Evolutionary conservation across 2,329 filamentous ascomycete species (phyloP).

Genomic region (Stemphylium beticola): DNA sequence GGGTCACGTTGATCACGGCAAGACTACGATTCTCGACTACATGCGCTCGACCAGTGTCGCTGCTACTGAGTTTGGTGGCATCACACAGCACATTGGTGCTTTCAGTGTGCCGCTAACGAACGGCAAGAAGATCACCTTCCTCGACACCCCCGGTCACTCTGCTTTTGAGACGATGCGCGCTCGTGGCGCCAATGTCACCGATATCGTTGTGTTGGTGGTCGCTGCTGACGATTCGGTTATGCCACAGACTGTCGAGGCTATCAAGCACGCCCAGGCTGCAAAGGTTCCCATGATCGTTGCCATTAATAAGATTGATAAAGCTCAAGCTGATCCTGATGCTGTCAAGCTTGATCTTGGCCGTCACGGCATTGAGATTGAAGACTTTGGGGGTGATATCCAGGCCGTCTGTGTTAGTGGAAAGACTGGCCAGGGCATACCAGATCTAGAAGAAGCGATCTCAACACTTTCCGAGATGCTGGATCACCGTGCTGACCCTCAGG

Average conservation of each 20-base stretch:
- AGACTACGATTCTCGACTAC: slow-evolving; percentile 94
- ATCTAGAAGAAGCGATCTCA: slow-evolving; percentile 88
- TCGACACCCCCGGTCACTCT: slow-evolving; percentile 95
- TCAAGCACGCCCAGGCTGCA: slow-evolving; percentile 88
- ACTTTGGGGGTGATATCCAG: slow-evolving; percentile 93
- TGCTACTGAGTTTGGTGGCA: slow-evolving; percentile 90
- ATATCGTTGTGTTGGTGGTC: slow-evolving; percentile 94
- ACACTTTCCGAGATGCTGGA: slow-evolving; percentile 89
- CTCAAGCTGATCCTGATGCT: slow-evolving; percentile 76
- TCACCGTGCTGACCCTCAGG: slow-evolving; percentile 77
- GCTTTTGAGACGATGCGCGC: slow-evolving; percentile 96
- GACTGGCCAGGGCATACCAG: slow-evolving; percentile 88
- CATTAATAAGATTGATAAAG: slow-evolving; percentile 96
- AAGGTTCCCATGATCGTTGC: slow-evolving; percentile 96
- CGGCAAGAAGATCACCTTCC: slow-evolving; percentile 91
- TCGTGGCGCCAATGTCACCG: slow-evolving; percentile 92
- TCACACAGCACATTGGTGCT: slow-evolving; percentile 97
- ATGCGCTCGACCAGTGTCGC: slow-evolving; percentile 91
- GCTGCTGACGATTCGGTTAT: slow-evolving; percentile 97
- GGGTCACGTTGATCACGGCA: slow-evolving; percentile 98
- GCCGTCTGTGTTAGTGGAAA: slow-evolving; percentile 91
- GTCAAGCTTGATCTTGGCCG: slow-evolving; percentile 87
- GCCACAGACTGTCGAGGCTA: slow-evolving; percentile 93
- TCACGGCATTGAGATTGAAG: slow-evolving; percentile 89
- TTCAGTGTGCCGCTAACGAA: slow-evolving; percentile 86